phyloP scores from a whole-genome alignment of 108 stramenopile genomes.

The Cylindrotheca fusiformis region DNA sequence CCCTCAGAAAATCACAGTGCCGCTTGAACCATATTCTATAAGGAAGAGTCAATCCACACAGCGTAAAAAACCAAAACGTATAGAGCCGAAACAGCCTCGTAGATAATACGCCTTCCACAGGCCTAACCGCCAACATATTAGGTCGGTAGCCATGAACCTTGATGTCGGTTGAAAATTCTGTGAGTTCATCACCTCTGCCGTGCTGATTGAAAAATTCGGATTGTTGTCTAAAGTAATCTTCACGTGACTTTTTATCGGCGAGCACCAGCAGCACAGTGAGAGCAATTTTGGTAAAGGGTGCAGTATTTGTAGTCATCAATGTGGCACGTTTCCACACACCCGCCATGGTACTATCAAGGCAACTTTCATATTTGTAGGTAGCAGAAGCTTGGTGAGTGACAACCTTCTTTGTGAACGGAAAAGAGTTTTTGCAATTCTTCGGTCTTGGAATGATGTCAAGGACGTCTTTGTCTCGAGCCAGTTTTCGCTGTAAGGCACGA shows the following conservation, averaged over 20 bases:
- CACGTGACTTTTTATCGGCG: constrained; percentile 50
- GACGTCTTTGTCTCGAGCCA: constrained; percentile 1
- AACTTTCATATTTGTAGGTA: constrained; percentile 52
- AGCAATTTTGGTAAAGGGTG: constrained; percentile 75
- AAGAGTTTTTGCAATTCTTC: constrained; percentile 12
- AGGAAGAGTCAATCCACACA: constrained; percentile 75
- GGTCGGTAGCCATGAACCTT: constrained; percentile 69
- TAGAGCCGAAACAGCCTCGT: constrained; percentile 53
- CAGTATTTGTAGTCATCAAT: constrained; percentile 28
- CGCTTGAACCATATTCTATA: constrained; percentile 81
- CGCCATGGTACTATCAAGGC: constrained; percentile 61
- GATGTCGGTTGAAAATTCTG: constrained; percentile 82
- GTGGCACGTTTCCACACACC: constrained; percentile 78
- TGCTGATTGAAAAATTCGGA: constrained; percentile 69
- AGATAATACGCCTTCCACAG: constrained; percentile 30
- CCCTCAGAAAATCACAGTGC: constrained; percentile 81
- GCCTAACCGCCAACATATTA: constrained; percentile 64
- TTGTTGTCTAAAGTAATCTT: constrained; percentile 88
- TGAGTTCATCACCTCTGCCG: constrained; percentile 69
- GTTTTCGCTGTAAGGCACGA: constrained; percentile 14
- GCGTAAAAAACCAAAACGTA: constrained; percentile 63
- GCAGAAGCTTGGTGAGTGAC: constrained; percentile 61
- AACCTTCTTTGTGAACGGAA: constrained; percentile 62
- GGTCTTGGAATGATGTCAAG: not conserved
- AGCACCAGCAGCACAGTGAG: constrained; percentile 71